These are phyloP conservation scores for Gracilariopsis chorda DNA, from an alignment of 23 red algal species.

Conservation along the genomic window DNA sequence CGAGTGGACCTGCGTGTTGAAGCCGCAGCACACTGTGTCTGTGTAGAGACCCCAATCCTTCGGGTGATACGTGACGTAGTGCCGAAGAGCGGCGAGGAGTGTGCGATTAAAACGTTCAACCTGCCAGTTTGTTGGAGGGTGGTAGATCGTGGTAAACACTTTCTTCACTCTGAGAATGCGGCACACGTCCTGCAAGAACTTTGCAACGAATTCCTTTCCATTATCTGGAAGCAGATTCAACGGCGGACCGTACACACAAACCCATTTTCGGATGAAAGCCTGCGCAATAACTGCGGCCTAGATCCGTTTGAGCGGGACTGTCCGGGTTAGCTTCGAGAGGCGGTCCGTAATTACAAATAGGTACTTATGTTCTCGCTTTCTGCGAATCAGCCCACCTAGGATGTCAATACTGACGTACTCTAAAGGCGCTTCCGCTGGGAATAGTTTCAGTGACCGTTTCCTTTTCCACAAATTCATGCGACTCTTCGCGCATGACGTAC, in stretches of 20 bases:
- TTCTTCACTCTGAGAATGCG: not conserved
- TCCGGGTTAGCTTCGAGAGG: not conserved
- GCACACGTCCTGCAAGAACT: not conserved
- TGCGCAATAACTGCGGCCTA: not conserved
- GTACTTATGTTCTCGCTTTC: not conserved
- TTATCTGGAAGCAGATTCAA: not conserved
- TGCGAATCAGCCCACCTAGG: not conserved
- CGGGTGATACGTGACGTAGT: conserved; percentile 6
- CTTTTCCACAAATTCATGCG: not conserved
- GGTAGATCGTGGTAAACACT: not conserved
- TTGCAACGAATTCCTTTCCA: not conserved
- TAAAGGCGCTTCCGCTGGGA: not conserved
- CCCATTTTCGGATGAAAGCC: not conserved
- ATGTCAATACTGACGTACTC: conserved; percentile 18
- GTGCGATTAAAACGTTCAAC: conserved; percentile 15
- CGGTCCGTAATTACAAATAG: not conserved
- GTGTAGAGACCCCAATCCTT: not conserved
- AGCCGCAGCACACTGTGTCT: too few species aligned
- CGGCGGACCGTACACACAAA: not conserved
- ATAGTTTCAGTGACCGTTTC: not conserved
- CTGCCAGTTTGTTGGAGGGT: conserved; percentile 12
- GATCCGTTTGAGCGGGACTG: not conserved
- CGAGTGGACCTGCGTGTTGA: too few species aligned
- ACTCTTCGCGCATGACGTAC: not conserved
- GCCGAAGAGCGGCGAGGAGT: not conserved